Base-by-base conservation (phyloP, 371 early-diverging fungal genomes). In the Mucor plumbeus region DNA sequence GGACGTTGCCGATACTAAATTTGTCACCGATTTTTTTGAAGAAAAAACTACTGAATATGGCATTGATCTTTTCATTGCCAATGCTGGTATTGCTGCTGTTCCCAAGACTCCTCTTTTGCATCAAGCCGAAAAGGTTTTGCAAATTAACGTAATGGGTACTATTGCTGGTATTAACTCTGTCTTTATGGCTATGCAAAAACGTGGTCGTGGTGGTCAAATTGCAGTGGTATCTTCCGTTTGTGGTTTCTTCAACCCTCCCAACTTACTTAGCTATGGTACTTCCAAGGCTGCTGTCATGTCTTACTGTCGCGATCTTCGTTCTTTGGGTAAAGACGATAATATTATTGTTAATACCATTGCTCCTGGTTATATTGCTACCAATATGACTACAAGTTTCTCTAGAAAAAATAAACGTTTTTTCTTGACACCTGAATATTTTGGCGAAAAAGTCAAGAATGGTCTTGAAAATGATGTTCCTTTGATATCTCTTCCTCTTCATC, bases 11-110 rank as follows among this genome's bases (percentile, higher is more conserved):
- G 67, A 71, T 53, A 70, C 66, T 5, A 62, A 66, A 26, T 11
- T 53, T 8, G 59, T 66, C 17, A 8, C 62, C 17, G 58, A 43
- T 10, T 63, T 66, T 34, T 64, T 71, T 43, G 63, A 62, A 7
- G 48, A 63, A 59, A 71, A 63, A 19, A 67, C 59, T 0, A 38
- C 47, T 13, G 67, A 66, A 38, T 67, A 63, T 21, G 63, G 48
- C 7, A 63, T 71, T 15, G 71, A 71, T 44, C 39, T 71, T 7
- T 71, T 71, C 47, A 71, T 71, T 59, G 71, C 71, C 10, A 71
- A 71, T 66, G 71, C 71, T 11, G 71, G 71, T 38, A 57, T 71
- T 21, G 50, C 63, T 5, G 4, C 47, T n/a, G 31, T 71, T 2
- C 34, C 59, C 15, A 31, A 67, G 1, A 63, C 57, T 4, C n/a